Evolutionary conservation across 257 asterid species (phyloP).

Genomic region (Coffea canephora): DNA sequence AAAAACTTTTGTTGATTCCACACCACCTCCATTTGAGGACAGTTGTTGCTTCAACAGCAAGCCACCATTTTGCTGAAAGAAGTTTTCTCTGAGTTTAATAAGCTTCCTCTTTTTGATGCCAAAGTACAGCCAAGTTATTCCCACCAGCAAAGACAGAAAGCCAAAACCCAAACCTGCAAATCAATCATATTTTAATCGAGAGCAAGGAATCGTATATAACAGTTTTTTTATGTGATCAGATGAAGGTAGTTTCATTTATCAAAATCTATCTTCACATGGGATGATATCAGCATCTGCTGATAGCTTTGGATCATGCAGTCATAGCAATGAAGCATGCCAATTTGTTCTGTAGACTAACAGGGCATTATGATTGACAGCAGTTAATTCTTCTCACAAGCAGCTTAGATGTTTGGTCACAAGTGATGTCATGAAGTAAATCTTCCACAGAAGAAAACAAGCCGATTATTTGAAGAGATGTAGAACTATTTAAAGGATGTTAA

Average conservation of each 20-base stretch:
- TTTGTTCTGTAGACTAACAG: background rate
- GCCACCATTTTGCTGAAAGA: slow-evolving; percentile 83
- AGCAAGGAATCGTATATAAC: background rate
- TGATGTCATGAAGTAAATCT: background rate
- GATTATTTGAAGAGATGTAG: too few species aligned
- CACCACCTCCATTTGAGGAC: slow-evolving; percentile 37
- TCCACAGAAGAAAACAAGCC: too few species aligned
- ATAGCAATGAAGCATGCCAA: too few species aligned
- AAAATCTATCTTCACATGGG: too few species aligned
- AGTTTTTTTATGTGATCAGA: background rate
- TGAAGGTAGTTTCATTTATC: background rate
- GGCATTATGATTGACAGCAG: background rate
- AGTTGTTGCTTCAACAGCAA: slow-evolving; percentile 50
- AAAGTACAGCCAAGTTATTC: slow-evolving; percentile 52
- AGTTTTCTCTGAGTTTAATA: slow-evolving; percentile 44
- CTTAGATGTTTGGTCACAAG: background rate
- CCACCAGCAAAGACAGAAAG: slow-evolving; percentile 46
- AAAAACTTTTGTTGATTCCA: slow-evolving; percentile 53
- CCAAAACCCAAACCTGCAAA: slow-evolving; percentile 68
- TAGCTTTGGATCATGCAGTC: background rate
- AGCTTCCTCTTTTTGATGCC: slow-evolving; percentile 46
- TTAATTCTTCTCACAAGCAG: background rate
- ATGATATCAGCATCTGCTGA: too few species aligned
- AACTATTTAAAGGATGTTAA: too few species aligned
- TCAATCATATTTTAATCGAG: too few species aligned